Base-by-base conservation (phyloP, 148 eudicot species). In the Camellia japonica region DNA sequence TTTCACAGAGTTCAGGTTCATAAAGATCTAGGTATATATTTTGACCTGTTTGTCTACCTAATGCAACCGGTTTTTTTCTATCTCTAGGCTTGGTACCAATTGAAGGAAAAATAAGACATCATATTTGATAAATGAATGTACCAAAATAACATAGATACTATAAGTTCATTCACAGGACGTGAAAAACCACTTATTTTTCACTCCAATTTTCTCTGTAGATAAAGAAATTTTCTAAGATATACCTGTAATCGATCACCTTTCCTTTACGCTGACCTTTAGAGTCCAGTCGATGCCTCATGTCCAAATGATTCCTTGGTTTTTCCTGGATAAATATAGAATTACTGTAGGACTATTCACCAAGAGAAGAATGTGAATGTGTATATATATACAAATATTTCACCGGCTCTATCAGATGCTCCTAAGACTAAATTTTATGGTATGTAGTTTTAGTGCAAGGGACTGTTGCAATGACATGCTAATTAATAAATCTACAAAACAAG, bases 241-340 rank as follows among this genome's bases (percentile, higher is more conserved):
- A 93, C 99, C 93, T 92, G 91, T 95, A 95, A 86, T 95, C 99
- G 74, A 95, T 95, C 79, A 95, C 88, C 87, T 95, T 95, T 80
- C 99, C 99, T 87, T 86, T 81, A 49, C 99, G 95, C 84, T 95
- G 98, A 82, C 99, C 99, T 85, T 86, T 93, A 74, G 99, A 95
- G 81, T 95, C 97, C 91, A 95, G 83, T 19, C 98, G 97, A 83
- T 95, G 91, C 87, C 99, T 87, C 93, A 95, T 81, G 82, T 95
- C 99, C 91, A 95, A 81, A 82, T 95, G 99, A 84, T 95, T 92
- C 86, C 93, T 90, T 70, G 97, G 98, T 75, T 91, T 93, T 83
- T 95, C 99, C 99, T 95, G 87, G 38, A 74, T 15, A 19, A 62
- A 67, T 11, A 55, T 7, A 80, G 23, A 47, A 78, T 43, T 43